Percentiles rank a stretch among this genome's conserved stretches.
Evolutionary conservation across 768 basidiomycete species (phyloP).

Genomic region (Boletus sp.): DNA sequence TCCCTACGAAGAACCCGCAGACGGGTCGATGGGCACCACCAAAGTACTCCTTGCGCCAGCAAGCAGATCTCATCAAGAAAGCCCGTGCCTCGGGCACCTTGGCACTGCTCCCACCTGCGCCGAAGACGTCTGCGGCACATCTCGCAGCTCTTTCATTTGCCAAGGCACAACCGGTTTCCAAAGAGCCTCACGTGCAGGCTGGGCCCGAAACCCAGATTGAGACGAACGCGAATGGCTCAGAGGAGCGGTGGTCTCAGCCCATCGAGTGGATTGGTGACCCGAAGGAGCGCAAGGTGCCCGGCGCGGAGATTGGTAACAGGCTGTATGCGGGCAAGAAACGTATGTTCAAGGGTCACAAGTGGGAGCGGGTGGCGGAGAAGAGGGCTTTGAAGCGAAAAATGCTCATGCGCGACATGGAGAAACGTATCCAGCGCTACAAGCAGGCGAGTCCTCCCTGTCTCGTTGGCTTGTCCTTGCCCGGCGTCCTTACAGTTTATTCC

Average conservation of each 20-base stretch:
- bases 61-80: constrained; percentile 74
- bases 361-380: constrained; percentile 60
- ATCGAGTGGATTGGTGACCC: constrained; percentile 42
- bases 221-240: neutral
- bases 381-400: constrained; percentile 47
- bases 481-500: neutral
- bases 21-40: constrained; percentile 67
- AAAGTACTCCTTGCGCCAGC: constrained; percentile 68
- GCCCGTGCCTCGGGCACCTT: constrained; percentile 54
- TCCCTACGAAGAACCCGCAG: constrained; percentile 56
- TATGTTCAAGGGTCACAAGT: constrained; percentile 94
- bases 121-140: constrained; percentile 43
- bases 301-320: constrained; percentile 55
- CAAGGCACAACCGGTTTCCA: constrained; percentile 11
- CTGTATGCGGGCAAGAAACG: constrained; percentile 73
- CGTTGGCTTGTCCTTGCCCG: neutral
- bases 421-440: constrained; percentile 64
- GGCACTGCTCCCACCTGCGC: constrained; percentile 65
- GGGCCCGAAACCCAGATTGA: neutral
- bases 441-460: constrained; percentile 40
- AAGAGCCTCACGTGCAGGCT: constrained; percentile 3
- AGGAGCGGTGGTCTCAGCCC: constrained; percentile 20
- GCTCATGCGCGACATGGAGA: constrained; percentile 66
- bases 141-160: constrained; percentile 20
- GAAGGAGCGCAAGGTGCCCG: constrained; percentile 39